Percentiles rank a stretch among this genome's conserved stretches.
phyloP scores from a whole-genome alignment of 805 yeast genomes.

The Lipomyces sp. region DNA sequence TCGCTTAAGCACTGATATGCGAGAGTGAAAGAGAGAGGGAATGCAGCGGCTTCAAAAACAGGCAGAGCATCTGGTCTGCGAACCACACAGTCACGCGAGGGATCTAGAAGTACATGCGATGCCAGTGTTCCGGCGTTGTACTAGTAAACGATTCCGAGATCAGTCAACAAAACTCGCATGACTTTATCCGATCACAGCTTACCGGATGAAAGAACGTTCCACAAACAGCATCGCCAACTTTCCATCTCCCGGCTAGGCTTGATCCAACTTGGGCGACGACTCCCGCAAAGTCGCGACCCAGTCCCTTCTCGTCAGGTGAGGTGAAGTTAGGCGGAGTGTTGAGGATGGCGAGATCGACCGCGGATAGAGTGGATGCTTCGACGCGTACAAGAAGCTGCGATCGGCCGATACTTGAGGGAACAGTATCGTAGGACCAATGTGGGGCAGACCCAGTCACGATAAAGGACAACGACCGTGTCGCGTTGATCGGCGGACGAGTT shows the following conservation, averaged over 20 bases:
- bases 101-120: constrained; percentile 54
- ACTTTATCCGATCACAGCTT: neutral
- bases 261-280: constrained; percentile 54
- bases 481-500: neutral
- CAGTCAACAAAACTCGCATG: neutral
- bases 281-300: constrained; percentile 72
- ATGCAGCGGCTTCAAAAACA: constrained; percentile 59
- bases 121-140: constrained; percentile 57
- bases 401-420: constrained; percentile 48
- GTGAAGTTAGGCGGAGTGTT: constrained; percentile 46
- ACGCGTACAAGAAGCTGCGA: constrained; percentile 57
- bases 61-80: constrained; percentile 49
- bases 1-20: constrained; percentile 47
- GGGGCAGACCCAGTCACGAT: constrained; percentile 23
- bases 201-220: constrained; percentile 54
- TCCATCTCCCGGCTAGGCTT: constrained; percentile 40
- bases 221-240: constrained; percentile 61
- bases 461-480: constrained; percentile 27
- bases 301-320: constrained; percentile 55
- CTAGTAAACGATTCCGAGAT: constrained; percentile 4
- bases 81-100: constrained; percentile 48
- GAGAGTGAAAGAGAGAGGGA: constrained; percentile 63
- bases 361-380: constrained; percentile 58
- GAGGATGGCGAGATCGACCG: constrained; percentile 60
- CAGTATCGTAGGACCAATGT: constrained; percentile 29